Conservation (phyloP, 441 rosid species). For the Metrosideros polymorpha region DNA sequence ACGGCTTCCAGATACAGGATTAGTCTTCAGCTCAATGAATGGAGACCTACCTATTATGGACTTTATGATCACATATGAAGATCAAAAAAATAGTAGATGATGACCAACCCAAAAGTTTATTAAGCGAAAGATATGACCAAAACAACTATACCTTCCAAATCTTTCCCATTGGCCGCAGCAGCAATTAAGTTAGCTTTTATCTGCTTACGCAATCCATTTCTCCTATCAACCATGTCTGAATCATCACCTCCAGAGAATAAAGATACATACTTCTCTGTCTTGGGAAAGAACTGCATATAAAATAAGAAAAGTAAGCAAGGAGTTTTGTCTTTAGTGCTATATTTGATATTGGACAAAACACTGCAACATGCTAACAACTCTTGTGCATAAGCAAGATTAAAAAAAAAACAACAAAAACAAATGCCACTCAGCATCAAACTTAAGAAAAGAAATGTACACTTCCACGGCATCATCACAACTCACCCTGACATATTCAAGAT, state of each 20-base stretch:
- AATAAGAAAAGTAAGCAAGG: background rate
- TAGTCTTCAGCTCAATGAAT: background rate
- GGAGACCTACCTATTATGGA: background rate
- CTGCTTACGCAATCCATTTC: constrained; percentile 85
- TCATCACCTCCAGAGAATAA: constrained; percentile 78
- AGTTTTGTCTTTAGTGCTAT: background rate
- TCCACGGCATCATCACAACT: constrained; percentile 1
- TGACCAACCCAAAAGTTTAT: background rate
- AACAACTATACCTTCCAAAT: constrained; percentile 69
- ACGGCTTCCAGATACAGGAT: background rate
- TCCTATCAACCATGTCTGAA: constrained; percentile 50
- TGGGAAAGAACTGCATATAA: constrained; percentile 78
- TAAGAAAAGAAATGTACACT: background rate
- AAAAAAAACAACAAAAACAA: background rate
- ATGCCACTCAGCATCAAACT: background rate
- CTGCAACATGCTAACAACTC: background rate
- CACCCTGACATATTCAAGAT: constrained; percentile 96
- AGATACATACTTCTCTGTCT: constrained; percentile 92
- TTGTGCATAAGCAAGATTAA: background rate
- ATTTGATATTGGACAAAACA: background rate
- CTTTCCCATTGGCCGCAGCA: constrained; percentile 97
- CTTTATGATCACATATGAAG: background rate
- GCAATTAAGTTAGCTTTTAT: constrained; percentile 82
- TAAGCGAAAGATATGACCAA: background rate
- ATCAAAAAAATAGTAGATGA: background rate